Percentiles rank a stretch among this genome's conserved stretches.
These are phyloP conservation scores for Hanseniaspora lachancei DNA, from an alignment of 805 yeast species.

Conservation along the genomic window DNA sequence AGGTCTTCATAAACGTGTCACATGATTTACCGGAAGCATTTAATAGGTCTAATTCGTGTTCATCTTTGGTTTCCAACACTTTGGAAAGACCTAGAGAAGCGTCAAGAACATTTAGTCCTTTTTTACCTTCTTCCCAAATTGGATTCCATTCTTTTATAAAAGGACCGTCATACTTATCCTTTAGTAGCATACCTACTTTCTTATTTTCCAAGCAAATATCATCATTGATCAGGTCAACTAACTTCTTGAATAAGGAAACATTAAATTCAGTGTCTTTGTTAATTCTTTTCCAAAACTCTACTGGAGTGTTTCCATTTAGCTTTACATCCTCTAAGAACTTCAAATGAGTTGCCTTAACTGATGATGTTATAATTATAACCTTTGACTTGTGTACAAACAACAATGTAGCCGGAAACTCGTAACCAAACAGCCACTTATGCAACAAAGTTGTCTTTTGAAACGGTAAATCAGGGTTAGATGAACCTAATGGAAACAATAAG, in stretches of 20 bases:
- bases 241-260: conserved; percentile 47
- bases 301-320: conserved; percentile 38
- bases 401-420: conserved; percentile 89
- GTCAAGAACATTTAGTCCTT: conserved; percentile 36
- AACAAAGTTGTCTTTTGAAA: conserved; percentile 75
- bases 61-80: conserved; percentile 64
- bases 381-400: conserved; percentile 49
- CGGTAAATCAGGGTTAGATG: conserved; percentile 77
- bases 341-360: conserved; percentile 73
- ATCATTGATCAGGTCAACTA: conserved; percentile 33
- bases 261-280: conserved; percentile 73
- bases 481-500: conserved; percentile 62
- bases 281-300: conserved; percentile 51
- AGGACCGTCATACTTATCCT: conserved; percentile 72
- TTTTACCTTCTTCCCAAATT: conserved; percentile 29
- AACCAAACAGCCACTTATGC: conserved; percentile 86
- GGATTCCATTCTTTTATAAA: conserved; percentile 70
- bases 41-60: conserved; percentile 53
- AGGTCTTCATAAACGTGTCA: conserved; percentile 62
- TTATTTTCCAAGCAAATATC: conserved; percentile 26
- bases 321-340: conserved; percentile 25
- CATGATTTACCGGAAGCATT: conserved; percentile 66
- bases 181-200: conserved; percentile 53
- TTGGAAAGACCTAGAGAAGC: conserved; percentile 41
- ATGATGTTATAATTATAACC: conserved; percentile 58